These are phyloP conservation scores for Colletotrichum sp. DNA, from an alignment of 2,329 filamentous ascomycete genomes.

Conservation along the genomic window DNA sequence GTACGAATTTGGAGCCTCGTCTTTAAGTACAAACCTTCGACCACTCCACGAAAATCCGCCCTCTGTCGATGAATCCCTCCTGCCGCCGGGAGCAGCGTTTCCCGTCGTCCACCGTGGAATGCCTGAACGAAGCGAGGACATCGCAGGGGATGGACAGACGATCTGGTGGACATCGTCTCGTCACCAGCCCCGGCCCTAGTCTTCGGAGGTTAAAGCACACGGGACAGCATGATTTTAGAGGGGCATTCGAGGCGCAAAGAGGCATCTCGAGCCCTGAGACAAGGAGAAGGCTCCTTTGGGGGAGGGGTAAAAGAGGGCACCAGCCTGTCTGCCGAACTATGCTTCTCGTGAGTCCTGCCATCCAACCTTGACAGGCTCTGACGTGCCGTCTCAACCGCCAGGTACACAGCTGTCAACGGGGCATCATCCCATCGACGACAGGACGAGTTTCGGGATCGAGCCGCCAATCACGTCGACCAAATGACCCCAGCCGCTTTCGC, in stretches of 20 bases:
- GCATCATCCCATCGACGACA: conserved; percentile 6
- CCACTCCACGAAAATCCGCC: neutral
- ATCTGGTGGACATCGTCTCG: neutral
- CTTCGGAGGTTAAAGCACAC: neutral
- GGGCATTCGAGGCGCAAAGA: neutral
- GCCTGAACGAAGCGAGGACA: neutral
- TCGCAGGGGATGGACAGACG: neutral
- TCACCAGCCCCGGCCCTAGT: neutral
- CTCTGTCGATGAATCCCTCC: conserved; percentile 16
- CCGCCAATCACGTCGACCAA: neutral
- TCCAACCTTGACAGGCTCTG: conserved; percentile 8
- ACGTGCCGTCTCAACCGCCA: neutral
- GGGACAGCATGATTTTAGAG: neutral
- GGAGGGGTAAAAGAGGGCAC: neutral
- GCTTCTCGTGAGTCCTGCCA: neutral
- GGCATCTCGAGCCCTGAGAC: neutral
- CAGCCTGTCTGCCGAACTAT: neutral
- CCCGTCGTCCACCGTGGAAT: neutral
- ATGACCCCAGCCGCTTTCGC: neutral
- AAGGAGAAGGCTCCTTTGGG: neutral
- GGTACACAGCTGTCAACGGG: neutral
- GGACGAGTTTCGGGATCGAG: neutral
- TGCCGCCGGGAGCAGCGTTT: conserved; percentile 11
- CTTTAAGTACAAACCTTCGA: neutral
- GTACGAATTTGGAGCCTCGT: neutral